Percentiles rank a stretch among this genome's conserved stretches.
These are phyloP conservation scores for Phellinidium pouzarii DNA, from an alignment of 1,284 basidiomycete species.

Conservation along the genomic window DNA sequence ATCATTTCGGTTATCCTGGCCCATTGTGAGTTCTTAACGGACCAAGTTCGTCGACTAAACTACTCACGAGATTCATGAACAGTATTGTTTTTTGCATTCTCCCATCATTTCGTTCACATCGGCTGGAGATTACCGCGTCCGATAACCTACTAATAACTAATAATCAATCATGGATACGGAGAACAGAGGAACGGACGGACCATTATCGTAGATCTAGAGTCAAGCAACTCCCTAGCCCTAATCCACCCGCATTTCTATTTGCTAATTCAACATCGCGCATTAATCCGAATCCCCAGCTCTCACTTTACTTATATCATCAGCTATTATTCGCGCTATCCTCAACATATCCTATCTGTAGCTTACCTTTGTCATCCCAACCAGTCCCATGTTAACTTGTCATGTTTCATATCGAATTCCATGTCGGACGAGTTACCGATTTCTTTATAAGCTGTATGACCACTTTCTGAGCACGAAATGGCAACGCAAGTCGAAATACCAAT, in stretches of 20 bases:
- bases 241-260: conserved; percentile 3
- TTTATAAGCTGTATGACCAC: neutral
- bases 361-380: neutral
- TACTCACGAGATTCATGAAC: neutral
- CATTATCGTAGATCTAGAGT: neutral
- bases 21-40: conserved; percentile 7
- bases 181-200: conserved; percentile 1
- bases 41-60: neutral
- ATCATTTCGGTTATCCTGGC: conserved; percentile 2
- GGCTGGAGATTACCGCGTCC: conserved; percentile 6
- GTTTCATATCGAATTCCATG: neutral
- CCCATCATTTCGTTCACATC: neutral
- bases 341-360: neutral
- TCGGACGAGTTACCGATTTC: neutral
- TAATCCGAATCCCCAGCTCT: neutral
- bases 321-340: conserved; percentile 1
- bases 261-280: neutral
- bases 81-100: conserved; percentile 7
- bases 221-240: neutral
- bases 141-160: conserved; percentile 1
- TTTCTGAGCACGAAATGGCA: neutral
- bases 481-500: neutral
- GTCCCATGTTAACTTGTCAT: neutral
- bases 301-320: conserved; percentile 16
- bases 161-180: conserved; percentile 6